Conservation (phyloP, 176 grass and related monocot genomes). For the Bolboschoenus planiculmis region DNA sequence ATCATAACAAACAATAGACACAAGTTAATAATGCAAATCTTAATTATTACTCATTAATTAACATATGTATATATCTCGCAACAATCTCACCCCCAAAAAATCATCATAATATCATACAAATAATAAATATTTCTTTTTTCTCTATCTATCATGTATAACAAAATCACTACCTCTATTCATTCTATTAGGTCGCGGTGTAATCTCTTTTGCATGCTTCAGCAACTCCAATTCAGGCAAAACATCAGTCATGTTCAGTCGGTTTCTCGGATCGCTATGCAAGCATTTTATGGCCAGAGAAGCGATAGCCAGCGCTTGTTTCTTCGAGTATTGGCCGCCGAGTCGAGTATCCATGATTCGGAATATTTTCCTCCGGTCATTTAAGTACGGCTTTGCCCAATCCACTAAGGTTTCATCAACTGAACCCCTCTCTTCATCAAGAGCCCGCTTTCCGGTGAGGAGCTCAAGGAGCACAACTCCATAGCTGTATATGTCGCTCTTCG, state of each 20-base stretch:
- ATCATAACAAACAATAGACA: not conserved
- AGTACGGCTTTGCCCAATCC: conserved; percentile 65
- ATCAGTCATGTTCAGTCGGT: conserved; percentile 50
- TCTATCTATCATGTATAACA: not conserved
- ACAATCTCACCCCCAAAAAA: not conserved
- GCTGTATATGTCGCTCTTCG: conserved; percentile 81
- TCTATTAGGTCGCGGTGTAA: not conserved
- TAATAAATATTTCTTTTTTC: not conserved
- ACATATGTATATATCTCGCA: not conserved
- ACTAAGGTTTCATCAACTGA: conserved; percentile 39
- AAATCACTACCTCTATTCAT: not conserved
- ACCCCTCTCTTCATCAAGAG: conserved; percentile 35
- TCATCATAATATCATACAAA: conserved; percentile 5
- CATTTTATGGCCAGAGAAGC: conserved; percentile 54
- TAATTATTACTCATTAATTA: not conserved
- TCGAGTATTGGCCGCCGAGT: conserved; percentile 74
- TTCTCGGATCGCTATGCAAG: conserved; percentile 50
- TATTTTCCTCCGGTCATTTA: conserved; percentile 44
- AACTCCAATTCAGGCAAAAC: conserved; percentile 41
- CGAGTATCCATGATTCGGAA: conserved; percentile 76
- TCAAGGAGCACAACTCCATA: conserved; percentile 79
- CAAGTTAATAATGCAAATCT: not conserved
- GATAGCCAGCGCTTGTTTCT: conserved; percentile 60
- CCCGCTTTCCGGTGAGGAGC: conserved; percentile 53
- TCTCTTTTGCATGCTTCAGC: conserved; percentile 33